These are phyloP conservation scores for Hura crepitans DNA, from an alignment of 441 rosid species.

Conservation along the genomic window DNA sequence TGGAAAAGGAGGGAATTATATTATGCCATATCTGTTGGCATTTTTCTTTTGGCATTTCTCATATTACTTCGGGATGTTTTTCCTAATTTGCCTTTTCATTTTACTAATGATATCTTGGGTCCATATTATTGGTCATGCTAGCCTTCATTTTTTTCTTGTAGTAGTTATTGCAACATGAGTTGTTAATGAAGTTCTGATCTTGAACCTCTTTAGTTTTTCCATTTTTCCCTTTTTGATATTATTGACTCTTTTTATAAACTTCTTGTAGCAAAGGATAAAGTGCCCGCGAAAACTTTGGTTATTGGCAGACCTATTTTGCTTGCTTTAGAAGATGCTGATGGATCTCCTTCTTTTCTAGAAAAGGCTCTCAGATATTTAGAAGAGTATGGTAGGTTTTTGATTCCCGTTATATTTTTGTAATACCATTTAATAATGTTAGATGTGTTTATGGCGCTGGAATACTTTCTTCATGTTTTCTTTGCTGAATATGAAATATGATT, in stretches of 20 bases:
- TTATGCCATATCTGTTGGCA: background rate
- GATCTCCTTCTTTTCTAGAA: conserved; percentile 96
- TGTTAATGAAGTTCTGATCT: conserved; percentile 14
- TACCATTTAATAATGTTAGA: background rate
- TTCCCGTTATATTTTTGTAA: conserved; percentile 5
- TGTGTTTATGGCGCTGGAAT: background rate
- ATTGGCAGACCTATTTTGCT: conserved; percentile 83
- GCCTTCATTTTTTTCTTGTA: conserved; percentile 6
- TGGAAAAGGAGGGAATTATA: background rate
- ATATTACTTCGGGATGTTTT: background rate
- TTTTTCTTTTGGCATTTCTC: conserved; percentile 1
- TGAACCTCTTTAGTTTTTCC: background rate
- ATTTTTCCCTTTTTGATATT: background rate
- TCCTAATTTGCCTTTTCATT: background rate
- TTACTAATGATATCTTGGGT: background rate
- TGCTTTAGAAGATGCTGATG: conserved; percentile 97
- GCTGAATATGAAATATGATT: background rate
- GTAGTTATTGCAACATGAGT: conserved; percentile 5
- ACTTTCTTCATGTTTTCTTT: background rate
- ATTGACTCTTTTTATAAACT: conserved; percentile 17
- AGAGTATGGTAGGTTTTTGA: conserved; percentile 64
- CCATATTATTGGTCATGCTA: background rate
- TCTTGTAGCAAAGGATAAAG: conserved; percentile 56
- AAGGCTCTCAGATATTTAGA: conserved; percentile 91
- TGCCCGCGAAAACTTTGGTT: conserved; percentile 51